phyloP scores from a whole-genome alignment of 2,329 filamentous ascomycete genomes.

The Albophoma yamanashiensis region DNA sequence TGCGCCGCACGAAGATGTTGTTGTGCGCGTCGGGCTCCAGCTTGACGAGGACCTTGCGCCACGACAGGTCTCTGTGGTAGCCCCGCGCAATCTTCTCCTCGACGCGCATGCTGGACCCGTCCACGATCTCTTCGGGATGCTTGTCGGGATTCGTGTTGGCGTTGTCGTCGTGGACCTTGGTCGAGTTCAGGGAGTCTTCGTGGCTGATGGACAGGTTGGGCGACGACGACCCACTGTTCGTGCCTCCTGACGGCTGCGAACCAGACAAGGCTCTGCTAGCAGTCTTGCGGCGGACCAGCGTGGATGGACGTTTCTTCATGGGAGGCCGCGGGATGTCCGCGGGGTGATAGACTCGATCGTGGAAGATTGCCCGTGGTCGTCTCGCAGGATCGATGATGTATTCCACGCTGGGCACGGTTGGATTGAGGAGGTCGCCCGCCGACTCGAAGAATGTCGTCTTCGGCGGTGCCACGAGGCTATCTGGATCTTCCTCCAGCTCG shows the following conservation, averaged over 20 bases:
- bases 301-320: slow-evolving; percentile 40
- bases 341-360: slow-evolving; percentile 91
- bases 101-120: slow-evolving; percentile 67
- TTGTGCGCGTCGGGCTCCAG: slow-evolving; percentile 85
- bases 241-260: slow-evolving; percentile 11
- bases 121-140: slow-evolving; percentile 28
- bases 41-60: slow-evolving; percentile 94
- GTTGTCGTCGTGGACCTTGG: slow-evolving; percentile 42
- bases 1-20: slow-evolving; percentile 91
- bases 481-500: slow-evolving; percentile 31
- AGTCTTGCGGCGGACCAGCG: slow-evolving; percentile 21
- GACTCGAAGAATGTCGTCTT: slow-evolving; percentile 92
- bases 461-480: slow-evolving; percentile 59
- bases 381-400: slow-evolving; percentile 77
- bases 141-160: slow-evolving; percentile 34
- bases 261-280: slow-evolving; percentile 12
- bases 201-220: slow-evolving; percentile 24
- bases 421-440: slow-evolving; percentile 83
- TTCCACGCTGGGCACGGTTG: slow-evolving; percentile 69
- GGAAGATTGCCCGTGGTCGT: slow-evolving; percentile 84
- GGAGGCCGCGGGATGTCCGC: slow-evolving; percentile 82
- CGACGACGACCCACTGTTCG: slow-evolving; percentile 18
- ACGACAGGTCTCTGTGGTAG: slow-evolving; percentile 83
- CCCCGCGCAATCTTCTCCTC: slow-evolving; percentile 97
- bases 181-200: slow-evolving; percentile 31